Evolutionary conservation across 1,139 yeast species (phyloP).

Genomic region (Geotrichum klebahnii): DNA sequence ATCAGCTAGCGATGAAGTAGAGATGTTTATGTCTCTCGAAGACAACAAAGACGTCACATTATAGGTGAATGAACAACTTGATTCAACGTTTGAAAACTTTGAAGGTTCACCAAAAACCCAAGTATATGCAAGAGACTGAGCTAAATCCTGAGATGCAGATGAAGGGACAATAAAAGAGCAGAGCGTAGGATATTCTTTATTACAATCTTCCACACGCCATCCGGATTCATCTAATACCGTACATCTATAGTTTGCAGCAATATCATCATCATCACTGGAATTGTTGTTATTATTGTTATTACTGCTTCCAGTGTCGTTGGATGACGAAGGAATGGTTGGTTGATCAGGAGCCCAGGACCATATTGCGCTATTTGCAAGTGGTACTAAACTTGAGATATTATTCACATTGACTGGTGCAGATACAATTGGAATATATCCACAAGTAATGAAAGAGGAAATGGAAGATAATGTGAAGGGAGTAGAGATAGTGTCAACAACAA

Average conservation of each 20-base stretch:
- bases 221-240: conserved; percentile 51
- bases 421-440: conserved; percentile 63
- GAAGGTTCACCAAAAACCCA: conserved; percentile 11
- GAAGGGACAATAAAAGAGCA: conserved; percentile 47
- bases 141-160: not conserved
- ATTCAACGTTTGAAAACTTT: conserved; percentile 5
- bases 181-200: conserved; percentile 48
- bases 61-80: conserved; percentile 4
- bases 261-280: conserved; percentile 24
- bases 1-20: not conserved
- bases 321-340: conserved; percentile 43
- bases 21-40: not conserved
- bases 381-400: conserved; percentile 27
- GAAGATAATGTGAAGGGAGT: conserved; percentile 21
- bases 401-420: conserved; percentile 32
- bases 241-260: conserved; percentile 48
- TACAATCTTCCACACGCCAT: conserved; percentile 65
- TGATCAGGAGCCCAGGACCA: conserved; percentile 73
- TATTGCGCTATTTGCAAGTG: conserved; percentile 40
- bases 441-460: conserved; percentile 41
- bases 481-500: conserved; percentile 12
- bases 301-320: not conserved
- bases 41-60: conserved; percentile 15
- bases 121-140: conserved; percentile 25
- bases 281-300: conserved; percentile 4